Conservation (phyloP, 495 filamentous ascomycete genomes). For the Penicillium atrosanguineum region DNA sequence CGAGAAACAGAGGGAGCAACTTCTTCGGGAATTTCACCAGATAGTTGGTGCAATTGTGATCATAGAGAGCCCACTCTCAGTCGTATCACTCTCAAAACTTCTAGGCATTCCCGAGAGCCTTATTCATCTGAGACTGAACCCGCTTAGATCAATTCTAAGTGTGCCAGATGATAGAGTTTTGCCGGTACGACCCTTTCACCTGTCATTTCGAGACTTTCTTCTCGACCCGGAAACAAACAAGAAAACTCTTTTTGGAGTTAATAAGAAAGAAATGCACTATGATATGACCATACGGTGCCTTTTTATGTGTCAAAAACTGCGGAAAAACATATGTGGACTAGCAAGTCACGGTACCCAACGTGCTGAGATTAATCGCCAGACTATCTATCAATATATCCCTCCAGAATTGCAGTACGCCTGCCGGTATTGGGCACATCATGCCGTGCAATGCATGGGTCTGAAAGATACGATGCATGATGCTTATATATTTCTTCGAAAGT, state of each 20-base stretch:
- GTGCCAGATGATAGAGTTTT: conserved; percentile 20
- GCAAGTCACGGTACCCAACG: conserved; percentile 1
- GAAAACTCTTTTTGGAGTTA: conserved; percentile 25
- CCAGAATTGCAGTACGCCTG: conserved; percentile 40
- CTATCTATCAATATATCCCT: conserved; percentile 24
- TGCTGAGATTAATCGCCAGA: conserved; percentile 18
- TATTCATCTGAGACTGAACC: conserved; percentile 8
- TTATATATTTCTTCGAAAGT: neutral
- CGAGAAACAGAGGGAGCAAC: neutral
- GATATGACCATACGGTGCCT: conserved; percentile 20
- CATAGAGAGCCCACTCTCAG: conserved; percentile 21
- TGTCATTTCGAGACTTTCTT: conserved; percentile 31
- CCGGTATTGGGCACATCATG: conserved; percentile 31
- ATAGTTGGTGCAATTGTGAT: conserved; percentile 22
- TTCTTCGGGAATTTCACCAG: conserved; percentile 16
- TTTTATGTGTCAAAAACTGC: conserved; percentile 26
- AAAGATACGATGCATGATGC: neutral
- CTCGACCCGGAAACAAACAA: conserved; percentile 11
- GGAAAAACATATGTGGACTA: conserved; percentile 40
- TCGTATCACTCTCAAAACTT: conserved; percentile 14
- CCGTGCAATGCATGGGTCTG: neutral
- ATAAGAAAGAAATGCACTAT: conserved; percentile 15
- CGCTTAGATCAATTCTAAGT: conserved; percentile 20
- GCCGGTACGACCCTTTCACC: conserved; percentile 17
- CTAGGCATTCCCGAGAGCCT: neutral